These are phyloP conservation scores for Avena insularis DNA, from an alignment of 176 grass and related monocot genomes.

Conservation along the genomic window DNA sequence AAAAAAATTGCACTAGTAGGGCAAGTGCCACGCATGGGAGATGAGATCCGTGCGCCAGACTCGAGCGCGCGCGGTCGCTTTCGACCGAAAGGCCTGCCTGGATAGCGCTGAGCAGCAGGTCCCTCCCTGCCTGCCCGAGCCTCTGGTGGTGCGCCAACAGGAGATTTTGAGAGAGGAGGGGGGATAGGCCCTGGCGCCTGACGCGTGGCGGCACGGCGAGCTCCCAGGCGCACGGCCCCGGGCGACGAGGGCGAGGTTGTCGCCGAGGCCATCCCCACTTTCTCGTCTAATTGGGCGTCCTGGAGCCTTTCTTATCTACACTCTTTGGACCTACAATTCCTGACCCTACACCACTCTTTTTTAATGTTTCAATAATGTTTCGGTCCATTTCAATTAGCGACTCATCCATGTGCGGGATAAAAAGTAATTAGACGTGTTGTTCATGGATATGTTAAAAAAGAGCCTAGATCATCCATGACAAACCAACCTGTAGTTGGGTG, in stretches of 20 bases:
- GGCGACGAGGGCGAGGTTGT: slow-evolving; percentile 2
- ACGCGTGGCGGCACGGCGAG: slow-evolving; percentile 46
- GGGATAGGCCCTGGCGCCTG: background rate
- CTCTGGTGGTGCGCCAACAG: background rate
- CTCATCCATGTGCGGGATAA: no score
- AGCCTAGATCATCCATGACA: no score
- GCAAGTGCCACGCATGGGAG: background rate
- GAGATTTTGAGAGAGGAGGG: background rate
- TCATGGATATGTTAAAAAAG: no score
- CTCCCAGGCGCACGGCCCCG: slow-evolving; percentile 31
- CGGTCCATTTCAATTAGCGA: no score
- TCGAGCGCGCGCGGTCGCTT: slow-evolving; percentile 17
- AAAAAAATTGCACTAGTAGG: no score
- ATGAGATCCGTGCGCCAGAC: background rate
- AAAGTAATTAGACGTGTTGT: no score
- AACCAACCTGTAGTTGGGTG: no score
- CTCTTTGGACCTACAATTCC: background rate
- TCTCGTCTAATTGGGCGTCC: background rate
- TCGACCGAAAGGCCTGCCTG: slow-evolving; percentile 33
- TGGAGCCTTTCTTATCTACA: background rate
- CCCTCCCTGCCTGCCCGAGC: no score
- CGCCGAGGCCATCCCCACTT: background rate
- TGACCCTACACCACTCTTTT: no score
- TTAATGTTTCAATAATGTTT: no score
- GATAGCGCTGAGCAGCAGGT: background rate